Base-by-base conservation (phyloP, 2,329 filamentous ascomycete species). In the Hymenoscyphus repandus region DNA sequence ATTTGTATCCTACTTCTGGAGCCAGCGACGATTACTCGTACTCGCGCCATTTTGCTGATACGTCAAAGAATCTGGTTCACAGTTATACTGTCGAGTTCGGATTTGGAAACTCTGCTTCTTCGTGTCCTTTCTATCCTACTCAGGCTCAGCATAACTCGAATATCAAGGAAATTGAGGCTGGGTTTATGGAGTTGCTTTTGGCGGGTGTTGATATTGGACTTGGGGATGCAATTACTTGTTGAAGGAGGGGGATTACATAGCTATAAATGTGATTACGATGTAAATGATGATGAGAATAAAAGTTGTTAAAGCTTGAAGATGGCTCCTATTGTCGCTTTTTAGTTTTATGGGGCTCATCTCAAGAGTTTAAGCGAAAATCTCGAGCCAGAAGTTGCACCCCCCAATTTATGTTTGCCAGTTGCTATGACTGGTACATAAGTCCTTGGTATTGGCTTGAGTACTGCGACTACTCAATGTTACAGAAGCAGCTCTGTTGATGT, bases 1-100 rank as follows among this genome's bases (percentile, higher is more conserved):
- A 67, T 43, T 54, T 77, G 42, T 77, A 77, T 51, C 70, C 74
- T 0, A 76, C 71, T 0, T 71, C 69, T 0, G 75, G 74, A 1
- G 67, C 67, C 1, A 71, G 68, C 48, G 72, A 73, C 34, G 75
- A 78, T 59, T 77, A 76, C 49, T 69, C 71, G 5, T 71, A 73
- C 52, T 69, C 68, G 0, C 62, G 70, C n/a, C 72, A 73, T 64
- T 72, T 76, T 44, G 58, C 58, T 2, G 62, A 72, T 50, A 49
- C 62, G 0, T 60, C 50, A 2, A 60, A 64, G 36, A 70, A 68
- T 50, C 67, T 70, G 45, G 61, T 77, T 13, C 68, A 73, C 47
- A 69, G 69, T 1, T 68, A 73, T 43, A 72, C 69, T 0, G 59
- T 78, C 18, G 74, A 79, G 63, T 78, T 78, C 61, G 75, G 76